Percentiles rank a stretch among this genome's conserved stretches.
Evolutionary conservation across 148 eudicot genomes (phyloP).

Genomic region (Drosera capensis): DNA sequence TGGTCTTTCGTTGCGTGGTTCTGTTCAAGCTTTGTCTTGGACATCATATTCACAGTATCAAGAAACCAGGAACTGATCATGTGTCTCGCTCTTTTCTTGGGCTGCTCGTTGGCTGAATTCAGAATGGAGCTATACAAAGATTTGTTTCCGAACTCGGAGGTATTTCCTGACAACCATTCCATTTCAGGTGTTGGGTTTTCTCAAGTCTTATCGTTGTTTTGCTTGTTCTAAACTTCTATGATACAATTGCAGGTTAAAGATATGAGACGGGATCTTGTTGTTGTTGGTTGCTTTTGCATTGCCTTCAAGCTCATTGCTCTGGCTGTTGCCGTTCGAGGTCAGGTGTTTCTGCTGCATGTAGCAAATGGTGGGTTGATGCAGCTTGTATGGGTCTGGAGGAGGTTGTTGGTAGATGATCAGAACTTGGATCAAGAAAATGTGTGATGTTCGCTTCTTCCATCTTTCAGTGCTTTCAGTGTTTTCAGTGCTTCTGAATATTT

Average conservation of each 20-base stretch:
- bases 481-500: too few relatives aligned
- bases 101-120: constrained; percentile 21
- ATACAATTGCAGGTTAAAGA: constrained; percentile 21
- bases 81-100: constrained; percentile 40
- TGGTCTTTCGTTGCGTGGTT: constrained; percentile 26
- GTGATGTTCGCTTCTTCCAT: too few relatives aligned
- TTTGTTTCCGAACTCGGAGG: constrained; percentile 19
- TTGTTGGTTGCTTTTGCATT: constrained; percentile 22
- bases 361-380: constrained; percentile 56
- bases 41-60: constrained; percentile 21
- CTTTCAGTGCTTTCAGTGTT: too few relatives aligned
- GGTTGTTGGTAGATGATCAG: background rate
- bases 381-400: constrained; percentile 30
- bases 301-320: constrained; percentile 19
- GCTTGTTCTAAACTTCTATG: too few relatives aligned
- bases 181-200: background rate
- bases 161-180: constrained; percentile 2
- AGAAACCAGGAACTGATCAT: constrained; percentile 35
- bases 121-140: constrained; percentile 23
- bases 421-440: background rate
- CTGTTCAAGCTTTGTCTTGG: constrained; percentile 17
- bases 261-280: constrained; percentile 13
- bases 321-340: constrained; percentile 9
- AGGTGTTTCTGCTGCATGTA: constrained; percentile 16
- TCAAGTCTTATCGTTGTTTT: constrained; percentile 8